A percentile compares a stretch with the other conserved stretches of the same genome.
phyloP scores from a whole-genome alignment of 768 basidiomycete species.

The Infundibulicybe gibba region DNA sequence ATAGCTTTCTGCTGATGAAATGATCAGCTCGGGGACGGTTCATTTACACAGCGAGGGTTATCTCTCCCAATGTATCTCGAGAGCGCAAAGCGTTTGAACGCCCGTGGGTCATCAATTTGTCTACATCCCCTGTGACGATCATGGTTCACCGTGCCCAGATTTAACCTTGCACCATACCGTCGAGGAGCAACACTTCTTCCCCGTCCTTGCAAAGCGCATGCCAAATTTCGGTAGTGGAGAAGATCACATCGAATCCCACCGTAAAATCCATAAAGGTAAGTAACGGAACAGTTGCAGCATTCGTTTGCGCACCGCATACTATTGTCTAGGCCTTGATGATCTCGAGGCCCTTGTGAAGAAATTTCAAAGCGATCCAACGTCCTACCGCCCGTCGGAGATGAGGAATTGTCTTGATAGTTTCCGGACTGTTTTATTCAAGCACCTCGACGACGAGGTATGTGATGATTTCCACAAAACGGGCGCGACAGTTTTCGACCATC shows the following conservation, averaged over 20 bases:
- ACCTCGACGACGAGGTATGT: slow-evolving; percentile 49
- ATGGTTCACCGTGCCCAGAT: slow-evolving; percentile 27
- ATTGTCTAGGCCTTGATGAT: slow-evolving; percentile 35
- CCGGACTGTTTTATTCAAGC: slow-evolving; percentile 42
- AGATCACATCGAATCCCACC: slow-evolving; percentile 46
- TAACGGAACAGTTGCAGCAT: not conserved
- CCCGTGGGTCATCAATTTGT: slow-evolving; percentile 25
- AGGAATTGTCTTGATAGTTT: slow-evolving; percentile 44
- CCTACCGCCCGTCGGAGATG: slow-evolving; percentile 48
- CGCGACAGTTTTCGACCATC: not conserved
- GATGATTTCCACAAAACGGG: not conserved
- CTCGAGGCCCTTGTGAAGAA: slow-evolving; percentile 32
- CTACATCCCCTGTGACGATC: not conserved
- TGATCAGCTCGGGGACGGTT: slow-evolving; percentile 46
- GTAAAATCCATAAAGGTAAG: slow-evolving; percentile 47
- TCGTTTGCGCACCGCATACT: not conserved
- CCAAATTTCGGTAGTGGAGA: slow-evolving; percentile 34
- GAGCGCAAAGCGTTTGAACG: slow-evolving; percentile 27
- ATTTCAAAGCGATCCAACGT: slow-evolving; percentile 34
- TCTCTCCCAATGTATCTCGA: slow-evolving; percentile 36
- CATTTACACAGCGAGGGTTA: slow-evolving; percentile 37
- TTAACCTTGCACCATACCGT: slow-evolving; percentile 51
- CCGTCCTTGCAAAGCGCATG: slow-evolving; percentile 43
- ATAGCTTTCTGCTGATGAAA: not conserved
- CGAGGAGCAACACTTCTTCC: slow-evolving; percentile 49